Evolutionary conservation across 495 filamentous ascomycete genomes (phyloP).

Genomic region (Neurospora sp.): DNA sequence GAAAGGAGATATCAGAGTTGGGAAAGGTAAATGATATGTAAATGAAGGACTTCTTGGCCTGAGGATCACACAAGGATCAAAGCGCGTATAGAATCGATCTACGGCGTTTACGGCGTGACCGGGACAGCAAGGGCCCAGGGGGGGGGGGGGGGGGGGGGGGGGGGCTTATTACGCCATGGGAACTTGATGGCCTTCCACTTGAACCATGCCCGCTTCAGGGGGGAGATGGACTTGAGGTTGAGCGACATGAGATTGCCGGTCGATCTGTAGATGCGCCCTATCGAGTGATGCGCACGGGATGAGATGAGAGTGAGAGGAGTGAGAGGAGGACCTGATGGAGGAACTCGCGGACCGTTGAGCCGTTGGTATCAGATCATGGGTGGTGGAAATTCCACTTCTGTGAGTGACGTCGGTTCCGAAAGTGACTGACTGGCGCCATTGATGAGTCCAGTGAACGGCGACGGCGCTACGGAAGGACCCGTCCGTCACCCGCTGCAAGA

Average conservation of each 20-base stretch:
- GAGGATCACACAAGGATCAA: not conserved
- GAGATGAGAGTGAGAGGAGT: not conserved
- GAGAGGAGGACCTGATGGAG: not conserved
- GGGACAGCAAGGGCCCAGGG: not conserved
- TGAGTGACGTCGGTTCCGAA: not conserved
- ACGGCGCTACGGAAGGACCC: not conserved
- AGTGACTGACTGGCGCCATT: not conserved
- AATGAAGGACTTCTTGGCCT: not conserved
- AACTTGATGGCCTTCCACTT: constrained; percentile 77
- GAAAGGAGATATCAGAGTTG: not conserved
- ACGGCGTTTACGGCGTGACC: not conserved
- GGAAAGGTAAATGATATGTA: not conserved
- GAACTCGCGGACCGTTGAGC: not conserved
- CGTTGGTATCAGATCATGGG: not conserved
- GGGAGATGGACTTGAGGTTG: constrained; percentile 21
- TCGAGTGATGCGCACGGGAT: not conserved
- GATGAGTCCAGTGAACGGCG: not conserved
- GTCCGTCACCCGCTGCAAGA: not conserved
- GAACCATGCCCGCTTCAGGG: constrained; percentile 50
- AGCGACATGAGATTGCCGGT: not conserved
- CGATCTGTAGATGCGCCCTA: not conserved
- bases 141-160: not conserved
- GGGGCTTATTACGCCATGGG: constrained; percentile 65
- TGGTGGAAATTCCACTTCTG: not conserved
- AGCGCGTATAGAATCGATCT: not conserved